Evolutionary conservation across 495 filamentous ascomycete species (phyloP), one percentile per base, ranked within the genome.

Genomic region (Massariosphaeria phaeospora): DNA sequence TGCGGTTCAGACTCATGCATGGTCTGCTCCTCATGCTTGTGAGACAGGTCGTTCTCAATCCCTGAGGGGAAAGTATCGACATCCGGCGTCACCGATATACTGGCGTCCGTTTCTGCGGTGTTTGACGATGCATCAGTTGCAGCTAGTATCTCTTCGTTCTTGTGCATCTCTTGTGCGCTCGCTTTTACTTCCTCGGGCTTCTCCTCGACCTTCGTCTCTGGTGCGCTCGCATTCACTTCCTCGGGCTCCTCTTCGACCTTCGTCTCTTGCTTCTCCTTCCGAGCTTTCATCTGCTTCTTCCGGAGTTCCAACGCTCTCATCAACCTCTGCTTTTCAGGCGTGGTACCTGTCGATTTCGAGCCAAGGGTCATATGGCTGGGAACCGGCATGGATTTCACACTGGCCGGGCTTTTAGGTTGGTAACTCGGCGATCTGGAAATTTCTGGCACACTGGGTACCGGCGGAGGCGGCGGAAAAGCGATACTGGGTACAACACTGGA

Each of bases 231-330:
- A n/a, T 30, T 39, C 0, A 31, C 40, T 11, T 52, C 47, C 27
- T 43, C 38, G 15, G 42, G 15, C 11, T 18, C 41, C 18, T 15
- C 46, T 41, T 33, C 36, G 3, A 21, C 42, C 15, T 52, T 30
- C 29, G 47, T 39, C 43, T 35, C 43, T 18, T 65, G 54, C 31
- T 35, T 42, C 41, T 52, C 48, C 38, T 60, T 59, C 49, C 23
- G 26, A 10, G 58, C 52, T n/a, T 62, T 55, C 44, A 55, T 29
- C 59, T 87, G 83, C 64, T 85, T 89, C 69, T 89, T 90, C 33
- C 93, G 78, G 38, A 96, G 72, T 60, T 97, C 85, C 67, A 96
- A 76, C 4, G 93, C 91, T 73, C 91, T 96, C 88, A 95, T 87
- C 53, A 98, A 73, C 57, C 90, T 79, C 60, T 86, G 81, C 67